Evolutionary conservation across 2,329 filamentous ascomycete species (phyloP).

Genomic region (Colletotrichum sp.): DNA sequence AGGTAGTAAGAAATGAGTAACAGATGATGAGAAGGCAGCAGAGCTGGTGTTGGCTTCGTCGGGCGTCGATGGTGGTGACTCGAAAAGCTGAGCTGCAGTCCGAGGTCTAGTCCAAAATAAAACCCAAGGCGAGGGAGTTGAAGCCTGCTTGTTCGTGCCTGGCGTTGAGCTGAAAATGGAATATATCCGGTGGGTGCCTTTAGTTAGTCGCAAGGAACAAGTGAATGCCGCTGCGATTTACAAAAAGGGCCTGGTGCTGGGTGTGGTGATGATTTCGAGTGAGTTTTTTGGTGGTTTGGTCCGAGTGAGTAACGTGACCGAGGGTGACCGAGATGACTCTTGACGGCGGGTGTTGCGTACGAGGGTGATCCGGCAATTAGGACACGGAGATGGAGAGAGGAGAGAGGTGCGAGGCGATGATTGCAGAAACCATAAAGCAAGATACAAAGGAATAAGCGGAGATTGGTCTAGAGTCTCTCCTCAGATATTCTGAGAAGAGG

Average conservation of each 20-base stretch:
- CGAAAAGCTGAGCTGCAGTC: not conserved
- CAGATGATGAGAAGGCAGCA: not conserved
- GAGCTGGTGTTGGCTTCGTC: not conserved
- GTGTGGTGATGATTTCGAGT: constrained; percentile 1
- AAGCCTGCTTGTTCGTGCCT: constrained; percentile 6
- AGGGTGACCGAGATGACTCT: constrained; percentile 16
- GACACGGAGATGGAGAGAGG: constrained; percentile 18
- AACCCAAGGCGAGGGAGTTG: constrained; percentile 4
- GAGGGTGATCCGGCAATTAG: constrained; percentile 21
- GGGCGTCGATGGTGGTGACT: not conserved
- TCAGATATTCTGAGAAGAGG: constrained; percentile 16
- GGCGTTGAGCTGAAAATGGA: constrained; percentile 10
- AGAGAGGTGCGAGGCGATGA: constrained; percentile 16
- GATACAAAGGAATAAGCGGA: constrained; percentile 36
- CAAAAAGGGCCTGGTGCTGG: constrained; percentile 21
- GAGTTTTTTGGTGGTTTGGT: not conserved
- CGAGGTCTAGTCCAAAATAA: not conserved
- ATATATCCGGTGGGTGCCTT: constrained; percentile 3
- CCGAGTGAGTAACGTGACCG: constrained; percentile 20
- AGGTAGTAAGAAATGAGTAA: constrained; percentile 1
- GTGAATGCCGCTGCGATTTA: constrained; percentile 52
- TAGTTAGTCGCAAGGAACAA: constrained; percentile 50
- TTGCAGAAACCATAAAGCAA: constrained; percentile 20
- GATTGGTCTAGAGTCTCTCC: constrained; percentile 33
- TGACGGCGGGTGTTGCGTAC: constrained; percentile 20